These are phyloP conservation scores for Mucor piriformis DNA, from an alignment of 371 early-diverging fungal species.

Conservation along the genomic window DNA sequence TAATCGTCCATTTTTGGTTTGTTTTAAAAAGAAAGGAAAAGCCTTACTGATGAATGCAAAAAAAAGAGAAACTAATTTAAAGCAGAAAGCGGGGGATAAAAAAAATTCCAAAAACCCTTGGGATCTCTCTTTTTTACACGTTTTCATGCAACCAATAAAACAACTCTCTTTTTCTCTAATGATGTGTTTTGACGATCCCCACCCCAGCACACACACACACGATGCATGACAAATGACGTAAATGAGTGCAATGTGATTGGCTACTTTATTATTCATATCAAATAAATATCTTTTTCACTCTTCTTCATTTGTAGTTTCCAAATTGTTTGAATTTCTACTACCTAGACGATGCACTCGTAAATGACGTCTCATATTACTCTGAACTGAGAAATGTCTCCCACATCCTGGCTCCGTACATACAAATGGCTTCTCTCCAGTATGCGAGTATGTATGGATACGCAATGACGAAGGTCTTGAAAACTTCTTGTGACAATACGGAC, in stretches of 20 bases:
- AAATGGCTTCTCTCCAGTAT: slow-evolving; percentile 80
- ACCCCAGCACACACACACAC: not conserved
- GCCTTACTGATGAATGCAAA: not conserved
- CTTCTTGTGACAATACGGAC: slow-evolving; percentile 66
- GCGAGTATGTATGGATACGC: slow-evolving; percentile 71
- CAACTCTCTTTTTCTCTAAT: not conserved
- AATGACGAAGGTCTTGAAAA: slow-evolving; percentile 78
- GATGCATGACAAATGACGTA: too few relatives aligned
- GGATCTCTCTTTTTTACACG: not conserved
- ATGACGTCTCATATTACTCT: slow-evolving; percentile 79
- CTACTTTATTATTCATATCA: too few relatives aligned
- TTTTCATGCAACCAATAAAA: not conserved
- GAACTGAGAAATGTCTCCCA: slow-evolving; percentile 71
- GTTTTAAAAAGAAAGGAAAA: slow-evolving; percentile 5
- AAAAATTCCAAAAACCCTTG: not conserved
- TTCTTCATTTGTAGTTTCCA: slow-evolving; percentile 13
- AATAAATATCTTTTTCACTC: too few relatives aligned
- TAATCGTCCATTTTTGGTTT: slow-evolving; percentile 34
- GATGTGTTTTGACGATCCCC: not conserved
- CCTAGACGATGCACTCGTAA: slow-evolving; percentile 49
- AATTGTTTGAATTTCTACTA: slow-evolving; percentile 6
- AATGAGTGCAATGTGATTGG: too few relatives aligned
- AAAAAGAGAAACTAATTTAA: slow-evolving; percentile 2
- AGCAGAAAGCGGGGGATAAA: not conserved
- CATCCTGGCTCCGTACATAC: slow-evolving; percentile 68